Evolutionary conservation across 768 basidiomycete species (phyloP), one percentile per base, ranked within the genome.

Genomic region (Rhodosporidiobolus odoratus): DNA sequence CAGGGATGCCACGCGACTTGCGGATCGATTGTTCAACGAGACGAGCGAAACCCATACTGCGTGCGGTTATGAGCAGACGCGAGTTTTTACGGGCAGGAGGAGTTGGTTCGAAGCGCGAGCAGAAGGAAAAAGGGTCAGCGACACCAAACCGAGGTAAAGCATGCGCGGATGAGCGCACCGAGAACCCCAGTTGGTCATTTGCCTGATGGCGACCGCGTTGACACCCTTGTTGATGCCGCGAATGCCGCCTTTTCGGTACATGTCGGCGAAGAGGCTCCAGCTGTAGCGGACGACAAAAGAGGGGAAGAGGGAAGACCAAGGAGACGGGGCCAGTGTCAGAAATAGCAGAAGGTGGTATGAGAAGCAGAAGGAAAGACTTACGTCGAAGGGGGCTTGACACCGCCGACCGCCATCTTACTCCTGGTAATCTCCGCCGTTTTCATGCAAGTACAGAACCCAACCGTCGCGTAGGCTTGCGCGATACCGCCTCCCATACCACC

Each of bases 391-490:
- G 92, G 91, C 78, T 91, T 88, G 50, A 88, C 84, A 48, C 96
- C 96, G 37, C 85, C 80, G 23, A 88, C 86, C 32, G 88, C 90
- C 76, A 91, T 89, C 81, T 99, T 99, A 78, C 90, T 89, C 76
- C 94, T 88, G 58, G 94, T 97, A 75, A 98, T 98, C 81, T 95
- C 93, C 72, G 80, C 96, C 30, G 96, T 99, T 82, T 99, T 99
- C 96, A 99, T 99, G 81, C 92, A 96, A 52, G 95, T 97, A 81
- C 92, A 95, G 83, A 98, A 92, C 76, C 95, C 96, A 94, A 99
- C 98, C n/a, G 96, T 98, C 70, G 93, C 94, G 79, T 99, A 99
- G 37, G 96, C 95, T 82, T 99, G 96, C 50, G 89, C 91, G 75
- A 98, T 82, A 84, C 96, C 96, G 78, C 96, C 96, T 19, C 90